Base-by-base conservation (phyloP, 257 asterid genomes). In the Hygrophila difformis region DNA sequence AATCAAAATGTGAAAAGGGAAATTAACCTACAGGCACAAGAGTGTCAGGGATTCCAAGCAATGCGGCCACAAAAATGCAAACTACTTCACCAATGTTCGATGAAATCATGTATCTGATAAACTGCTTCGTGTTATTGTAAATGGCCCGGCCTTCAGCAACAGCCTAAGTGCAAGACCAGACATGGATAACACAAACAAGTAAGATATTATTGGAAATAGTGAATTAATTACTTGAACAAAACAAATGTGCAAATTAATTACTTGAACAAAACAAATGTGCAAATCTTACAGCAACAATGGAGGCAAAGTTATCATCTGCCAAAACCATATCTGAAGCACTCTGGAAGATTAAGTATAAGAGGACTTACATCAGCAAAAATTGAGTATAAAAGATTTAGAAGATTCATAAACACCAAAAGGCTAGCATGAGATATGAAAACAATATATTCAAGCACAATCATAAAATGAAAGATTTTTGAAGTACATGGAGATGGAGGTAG, bases 241-340 rank as follows among this genome's bases (percentile, higher is more conserved):
- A 37, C 5, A 49, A 48, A 44, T 26, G 52, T 15, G 29, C 41
- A 56, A 36, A 31, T 38, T 53, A 67, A 16, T 10, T 26, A 24
- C 8, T 35, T 35, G 53, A 40, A 52, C 50, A 44, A 13, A 62
- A 37, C 5, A 49, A 48, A 44, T 26, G 52, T 15, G 29, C 41
- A 56, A 36, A 20, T 57, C 94, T 82, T 79, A 91, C 99, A 13
- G 99, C 96, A 71, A 91, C 92, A 62, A 91, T 87, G 19, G 99
- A 79, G 62, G 99, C 89, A 51, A 91, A 91, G 69, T 91, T 91
- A 68, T 91, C 99, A 61, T 91, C 99, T 34, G 97, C 88, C 76
- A 91, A 64, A 68, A 91, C 93, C 99, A 91, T 91, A 72, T 91
- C 99, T 8, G 99, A 78, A 66, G 99, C 99, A 80, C 99, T 91